phyloP scores from a whole-genome alignment of 1,284 basidiomycete genomes.

The Pterulicium gracile region DNA sequence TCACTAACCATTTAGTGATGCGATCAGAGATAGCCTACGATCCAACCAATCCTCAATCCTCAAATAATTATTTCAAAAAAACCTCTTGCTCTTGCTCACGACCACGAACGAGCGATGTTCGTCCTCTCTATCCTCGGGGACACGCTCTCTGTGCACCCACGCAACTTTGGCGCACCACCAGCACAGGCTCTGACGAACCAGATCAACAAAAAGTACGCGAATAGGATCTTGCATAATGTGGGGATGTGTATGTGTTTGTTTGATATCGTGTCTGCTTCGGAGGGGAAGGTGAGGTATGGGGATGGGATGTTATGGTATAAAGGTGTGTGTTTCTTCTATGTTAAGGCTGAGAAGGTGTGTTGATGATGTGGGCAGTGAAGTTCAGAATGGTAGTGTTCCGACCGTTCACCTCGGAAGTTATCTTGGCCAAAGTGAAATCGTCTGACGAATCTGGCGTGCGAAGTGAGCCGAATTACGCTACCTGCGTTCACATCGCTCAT shows the following conservation, averaged over 20 bases:
- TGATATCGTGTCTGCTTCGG: conserved; percentile 77
- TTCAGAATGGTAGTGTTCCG: conserved; percentile 89
- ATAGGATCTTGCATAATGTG: conserved; percentile 85
- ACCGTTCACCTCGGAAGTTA: conserved; percentile 85
- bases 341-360: background rate
- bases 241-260: conserved; percentile 87
- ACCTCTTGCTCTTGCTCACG: too few species aligned
- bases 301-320: conserved; percentile 95
- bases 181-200: conserved; percentile 69
- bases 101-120: too few species aligned
- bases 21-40: too few species aligned
- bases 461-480: conserved; percentile 40
- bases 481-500: too few species aligned
- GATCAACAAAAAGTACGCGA: conserved; percentile 90
- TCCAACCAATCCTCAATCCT: too few species aligned
- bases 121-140: conserved; percentile 56
- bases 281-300: conserved; percentile 90
- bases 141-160: conserved; percentile 70
- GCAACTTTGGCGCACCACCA: conserved; percentile 60
- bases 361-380: conserved; percentile 43
- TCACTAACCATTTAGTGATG: too few species aligned
- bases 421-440: conserved; percentile 81
- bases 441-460: conserved; percentile 78
- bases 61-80: too few species aligned
- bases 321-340: conserved; percentile 35